Base-by-base conservation (phyloP, 1,139 yeast species). In the Eremothecium gossypii region DNA sequence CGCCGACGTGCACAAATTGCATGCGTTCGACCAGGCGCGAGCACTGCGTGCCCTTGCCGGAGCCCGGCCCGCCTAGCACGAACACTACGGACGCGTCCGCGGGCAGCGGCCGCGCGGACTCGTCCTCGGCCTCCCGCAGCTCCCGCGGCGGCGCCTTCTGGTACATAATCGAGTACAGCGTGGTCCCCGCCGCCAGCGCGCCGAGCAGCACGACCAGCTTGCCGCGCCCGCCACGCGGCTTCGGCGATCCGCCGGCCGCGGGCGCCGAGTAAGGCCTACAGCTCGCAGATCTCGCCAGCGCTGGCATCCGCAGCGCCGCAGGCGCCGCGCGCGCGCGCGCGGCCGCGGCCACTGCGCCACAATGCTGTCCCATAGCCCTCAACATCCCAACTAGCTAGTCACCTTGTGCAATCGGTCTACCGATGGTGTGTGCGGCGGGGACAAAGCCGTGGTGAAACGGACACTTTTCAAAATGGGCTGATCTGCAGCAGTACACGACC, bases 31-130 rank as follows among this genome's bases (percentile, higher is more conserved):
- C 96, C 45, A 91, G 71, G 56, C 76, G 83, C 34, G 80, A 83
- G 68, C 96, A 86, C 65, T 91, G 98, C 1, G 98, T 91, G 45
- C 98, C 98, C 61, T 91, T 91, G 33, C 98, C 98, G 12, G 95
- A 82, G 11, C 98, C 96, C 32, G 75, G 75, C 5, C 76, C 86
- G 29, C 95, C 95, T 32, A 91, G 74, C 7, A 91, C 96, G 61
- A 85, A 91, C 27, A 91, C 73, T 7, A 91, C 95, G 28, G 84
- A 76, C 28, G 84, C 76, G 33, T 78, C 79, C 3, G 72, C 71
- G 5, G 74, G 63, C 9, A 71, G 60, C 3, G 52, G 40, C 32
- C 40, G 43, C 37, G 41, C 45, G 33, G 41, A 49, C 33, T 54
- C 47, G 40, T 45, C 12, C 33, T 41, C 33, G 10, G 39, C 52